Percentiles rank a stretch among this genome's conserved stretches.
phyloP scores from a whole-genome alignment of 306 rosid genomes.

The Cucumis hystrix region DNA sequence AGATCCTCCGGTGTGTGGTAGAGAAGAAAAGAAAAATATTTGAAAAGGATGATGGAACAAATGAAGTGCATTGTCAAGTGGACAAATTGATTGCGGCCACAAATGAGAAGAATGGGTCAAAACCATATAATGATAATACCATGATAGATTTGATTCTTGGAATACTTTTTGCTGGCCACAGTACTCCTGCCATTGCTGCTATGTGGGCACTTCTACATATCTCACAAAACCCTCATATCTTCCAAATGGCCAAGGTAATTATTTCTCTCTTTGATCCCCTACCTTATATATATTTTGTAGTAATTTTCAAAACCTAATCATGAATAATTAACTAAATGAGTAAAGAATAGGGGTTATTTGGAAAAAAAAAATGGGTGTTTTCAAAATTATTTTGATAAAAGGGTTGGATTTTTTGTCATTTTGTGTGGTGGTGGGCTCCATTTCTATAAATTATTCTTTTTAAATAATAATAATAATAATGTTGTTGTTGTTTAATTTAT shows the following conservation, averaged over 20 bases:
- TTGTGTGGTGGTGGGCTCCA: no score
- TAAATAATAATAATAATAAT: no score
- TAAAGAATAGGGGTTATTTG: no score
- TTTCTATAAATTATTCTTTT: no score
- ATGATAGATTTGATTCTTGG: slow-evolving; percentile 3
- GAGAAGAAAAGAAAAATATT: not conserved
- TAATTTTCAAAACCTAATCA: not conserved
- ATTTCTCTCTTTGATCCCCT: not conserved
- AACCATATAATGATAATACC: not conserved
- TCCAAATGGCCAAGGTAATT: slow-evolving; percentile 6
- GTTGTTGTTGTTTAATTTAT: no score
- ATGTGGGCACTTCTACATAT: not conserved
- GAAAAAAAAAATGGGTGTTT: no score
- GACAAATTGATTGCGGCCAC: not conserved
- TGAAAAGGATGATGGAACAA: not conserved
- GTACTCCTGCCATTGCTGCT: not conserved
- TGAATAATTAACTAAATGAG: no score
- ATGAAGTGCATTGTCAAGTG: slow-evolving; percentile 1
- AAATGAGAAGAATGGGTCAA: slow-evolving; percentile 13
- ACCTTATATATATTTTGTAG: no score
- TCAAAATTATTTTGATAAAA: no score
- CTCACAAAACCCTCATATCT: not conserved
- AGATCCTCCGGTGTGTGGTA: not conserved
- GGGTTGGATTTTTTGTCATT: no score
- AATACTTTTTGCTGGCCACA: slow-evolving; percentile 12